Evolutionary conservation across 1,284 basidiomycete species (phyloP).

Genomic region (Pseudozyma thailandica): DNA sequence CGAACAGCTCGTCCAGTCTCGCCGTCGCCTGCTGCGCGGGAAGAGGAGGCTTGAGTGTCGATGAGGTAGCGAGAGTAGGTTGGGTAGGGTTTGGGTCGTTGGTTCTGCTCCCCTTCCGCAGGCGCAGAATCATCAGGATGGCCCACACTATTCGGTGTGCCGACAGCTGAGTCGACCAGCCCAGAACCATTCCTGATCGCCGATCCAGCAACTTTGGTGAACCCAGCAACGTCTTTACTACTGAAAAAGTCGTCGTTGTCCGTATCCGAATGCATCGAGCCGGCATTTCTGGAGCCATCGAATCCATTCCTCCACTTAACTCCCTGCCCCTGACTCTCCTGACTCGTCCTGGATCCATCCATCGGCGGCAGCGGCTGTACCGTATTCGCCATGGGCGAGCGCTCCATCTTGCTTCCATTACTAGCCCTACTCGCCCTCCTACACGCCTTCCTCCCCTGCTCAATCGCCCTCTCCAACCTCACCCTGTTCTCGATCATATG

Average conservation of each 20-base stretch:
- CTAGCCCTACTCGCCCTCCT: constrained; percentile 23
- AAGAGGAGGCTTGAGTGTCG: constrained; percentile 14
- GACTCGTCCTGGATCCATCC: constrained; percentile 30
- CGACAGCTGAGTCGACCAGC: constrained; percentile 24
- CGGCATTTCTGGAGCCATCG: constrained; percentile 16
- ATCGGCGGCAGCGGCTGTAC: constrained; percentile 17
- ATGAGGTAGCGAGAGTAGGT: constrained; percentile 31
- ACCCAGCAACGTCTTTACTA: constrained; percentile 25
- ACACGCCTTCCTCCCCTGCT: constrained; percentile 51
- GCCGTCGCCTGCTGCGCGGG: constrained; percentile 4
- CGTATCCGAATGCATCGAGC: constrained; percentile 35
- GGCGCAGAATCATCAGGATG: constrained; percentile 19
- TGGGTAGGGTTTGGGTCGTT: constrained; percentile 43
- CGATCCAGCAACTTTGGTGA: constrained; percentile 28
- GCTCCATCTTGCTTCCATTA: constrained; percentile 8
- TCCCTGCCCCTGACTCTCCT: constrained; percentile 14
- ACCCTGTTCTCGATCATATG: constrained; percentile 67
- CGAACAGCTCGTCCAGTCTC: constrained; percentile 19
- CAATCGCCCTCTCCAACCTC: constrained; percentile 62
- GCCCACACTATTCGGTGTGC: constrained; percentile 31
- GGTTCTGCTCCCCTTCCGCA: constrained; percentile 3
- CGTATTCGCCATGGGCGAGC: constrained; percentile 5
- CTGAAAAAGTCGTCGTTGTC: constrained; percentile 48
- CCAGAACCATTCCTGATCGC: constrained; percentile 2
- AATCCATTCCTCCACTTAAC: background rate